Evolutionary conservation across 345 rosid species (phyloP).

Genomic region (Eucalyptus globulus): DNA sequence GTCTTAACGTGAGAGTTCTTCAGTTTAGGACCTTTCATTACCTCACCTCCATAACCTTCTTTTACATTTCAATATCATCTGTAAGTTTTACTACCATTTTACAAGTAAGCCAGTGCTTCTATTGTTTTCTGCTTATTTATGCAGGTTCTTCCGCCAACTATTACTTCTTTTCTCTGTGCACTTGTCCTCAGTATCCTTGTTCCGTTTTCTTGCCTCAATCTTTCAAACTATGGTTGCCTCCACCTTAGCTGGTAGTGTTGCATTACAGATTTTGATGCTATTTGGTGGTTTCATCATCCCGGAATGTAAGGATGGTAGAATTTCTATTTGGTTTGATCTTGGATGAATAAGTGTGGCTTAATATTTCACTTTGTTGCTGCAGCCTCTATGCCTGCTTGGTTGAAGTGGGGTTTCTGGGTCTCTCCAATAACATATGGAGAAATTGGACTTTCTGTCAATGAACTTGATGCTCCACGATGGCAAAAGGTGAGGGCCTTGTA

Average conservation of each 20-base stretch:
- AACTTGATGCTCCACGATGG: slow-evolving; percentile 75
- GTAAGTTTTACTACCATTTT: background rate
- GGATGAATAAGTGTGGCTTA: background rate
- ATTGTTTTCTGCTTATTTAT: background rate
- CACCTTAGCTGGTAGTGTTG: slow-evolving; percentile 33
- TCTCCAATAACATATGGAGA: slow-evolving; percentile 58
- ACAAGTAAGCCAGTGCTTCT: background rate
- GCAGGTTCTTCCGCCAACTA: slow-evolving; percentile 61
- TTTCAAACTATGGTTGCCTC: slow-evolving; percentile 42
- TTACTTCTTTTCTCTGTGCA: slow-evolving; percentile 49
- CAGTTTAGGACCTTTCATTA: background rate
- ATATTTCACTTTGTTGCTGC: background rate
- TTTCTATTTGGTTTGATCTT: background rate
- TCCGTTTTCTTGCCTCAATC: slow-evolving; percentile 51
- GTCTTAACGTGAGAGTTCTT: background rate
- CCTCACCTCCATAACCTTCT: background rate
- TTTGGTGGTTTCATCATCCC: slow-evolving; percentile 59
- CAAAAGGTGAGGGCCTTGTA: slow-evolving; percentile 22
- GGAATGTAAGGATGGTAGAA: slow-evolving; percentile 19
- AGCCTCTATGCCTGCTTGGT: slow-evolving; percentile 71
- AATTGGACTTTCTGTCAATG: slow-evolving; percentile 55
- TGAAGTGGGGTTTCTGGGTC: slow-evolving; percentile 75
- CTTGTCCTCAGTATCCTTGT: slow-evolving; percentile 53
- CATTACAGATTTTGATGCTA: slow-evolving; percentile 17
- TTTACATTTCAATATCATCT: background rate